Percentiles rank a stretch among this genome's conserved stretches.
Evolutionary conservation across 2,329 filamentous ascomycete species (phyloP).

Genomic region (Aspergillus sp.): DNA sequence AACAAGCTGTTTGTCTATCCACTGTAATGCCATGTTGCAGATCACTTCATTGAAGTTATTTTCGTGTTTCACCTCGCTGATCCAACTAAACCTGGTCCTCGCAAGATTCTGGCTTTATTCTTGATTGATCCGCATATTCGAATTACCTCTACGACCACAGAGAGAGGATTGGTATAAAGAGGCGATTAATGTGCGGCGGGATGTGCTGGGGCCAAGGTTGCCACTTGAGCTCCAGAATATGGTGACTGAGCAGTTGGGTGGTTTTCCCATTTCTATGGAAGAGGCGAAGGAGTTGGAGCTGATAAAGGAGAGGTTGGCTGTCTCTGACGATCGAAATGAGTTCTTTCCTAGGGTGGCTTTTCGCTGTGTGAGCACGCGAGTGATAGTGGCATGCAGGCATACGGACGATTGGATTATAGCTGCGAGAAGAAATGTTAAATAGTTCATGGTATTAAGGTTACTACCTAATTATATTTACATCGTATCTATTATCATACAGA

Average conservation of each 20-base stretch:
- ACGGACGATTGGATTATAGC: too few relatives aligned
- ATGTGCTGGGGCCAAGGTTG: not conserved
- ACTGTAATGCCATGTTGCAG: too few relatives aligned
- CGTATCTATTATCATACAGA: too few relatives aligned
- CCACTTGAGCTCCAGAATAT: conserved; percentile 18
- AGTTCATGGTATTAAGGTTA: too few relatives aligned
- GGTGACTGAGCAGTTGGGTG: conserved; percentile 16
- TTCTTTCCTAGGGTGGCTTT: conserved; percentile 3
- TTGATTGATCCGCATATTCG: conserved; percentile 18
- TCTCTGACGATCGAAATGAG: not conserved
- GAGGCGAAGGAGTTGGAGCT: conserved; percentile 31
- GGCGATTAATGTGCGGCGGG: too few relatives aligned
- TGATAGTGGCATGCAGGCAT: too few relatives aligned
- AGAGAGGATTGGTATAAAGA: not conserved
- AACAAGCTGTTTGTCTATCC: too few relatives aligned
- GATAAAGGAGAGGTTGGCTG: conserved; percentile 10
- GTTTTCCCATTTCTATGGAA: conserved; percentile 26
- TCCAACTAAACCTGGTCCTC: conserved; percentile 14
- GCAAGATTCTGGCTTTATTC: conserved; percentile 21
- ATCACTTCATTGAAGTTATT: too few relatives aligned
- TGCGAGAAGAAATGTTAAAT: too few relatives aligned
- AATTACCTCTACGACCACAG: conserved; percentile 20
- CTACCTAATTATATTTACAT: too few relatives aligned
- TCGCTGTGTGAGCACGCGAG: conserved; percentile 7
- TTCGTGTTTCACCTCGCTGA: conserved; percentile 11